These are phyloP conservation scores for Globisporangium solare DNA, from an alignment of 352 stramenopile species.

Conservation along the genomic window DNA sequence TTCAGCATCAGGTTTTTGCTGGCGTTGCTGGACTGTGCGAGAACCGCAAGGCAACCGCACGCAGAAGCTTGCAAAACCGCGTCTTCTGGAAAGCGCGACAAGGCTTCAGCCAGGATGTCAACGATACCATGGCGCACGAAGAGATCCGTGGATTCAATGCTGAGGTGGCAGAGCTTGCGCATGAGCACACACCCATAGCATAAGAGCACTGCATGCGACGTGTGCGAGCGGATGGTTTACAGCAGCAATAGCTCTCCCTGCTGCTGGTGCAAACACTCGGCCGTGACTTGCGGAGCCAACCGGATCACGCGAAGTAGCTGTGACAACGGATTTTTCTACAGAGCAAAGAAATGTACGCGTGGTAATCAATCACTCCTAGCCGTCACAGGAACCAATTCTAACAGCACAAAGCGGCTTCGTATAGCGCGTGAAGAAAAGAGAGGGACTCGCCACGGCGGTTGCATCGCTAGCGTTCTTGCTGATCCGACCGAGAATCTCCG, in stretches of 20 bases:
- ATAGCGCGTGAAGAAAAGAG: neutral
- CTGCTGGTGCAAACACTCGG: constrained; percentile 60
- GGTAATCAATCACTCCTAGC: too few relatives aligned
- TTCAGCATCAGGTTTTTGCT: constrained; percentile 62
- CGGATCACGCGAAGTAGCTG: constrained; percentile 56
- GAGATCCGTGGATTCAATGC: constrained; percentile 50
- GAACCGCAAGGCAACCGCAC: constrained; percentile 51
- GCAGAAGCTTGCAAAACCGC: constrained; percentile 64
- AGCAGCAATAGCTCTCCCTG: constrained; percentile 51
- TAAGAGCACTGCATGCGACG: constrained; percentile 58
- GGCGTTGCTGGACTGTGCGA: constrained; percentile 51
- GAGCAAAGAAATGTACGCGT: neutral
- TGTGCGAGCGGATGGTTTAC: constrained; percentile 49
- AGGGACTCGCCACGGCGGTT: constrained; percentile 35
- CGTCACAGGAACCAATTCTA: neutral
- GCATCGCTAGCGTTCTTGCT: constrained; percentile 29
- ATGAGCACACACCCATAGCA: constrained; percentile 75
- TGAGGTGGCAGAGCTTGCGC: constrained; percentile 71
- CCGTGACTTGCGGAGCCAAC: constrained; percentile 55
- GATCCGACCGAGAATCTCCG: constrained; percentile 44
- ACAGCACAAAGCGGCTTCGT: neutral
- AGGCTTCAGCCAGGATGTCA: constrained; percentile 34
- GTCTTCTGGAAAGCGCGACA: constrained; percentile 57
- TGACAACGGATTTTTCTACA: constrained; percentile 67
- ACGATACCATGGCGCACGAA: constrained; percentile 65